Evolutionary conservation across 2,329 filamentous ascomycete genomes (phyloP).

Genomic region (Madurella fahalii): DNA sequence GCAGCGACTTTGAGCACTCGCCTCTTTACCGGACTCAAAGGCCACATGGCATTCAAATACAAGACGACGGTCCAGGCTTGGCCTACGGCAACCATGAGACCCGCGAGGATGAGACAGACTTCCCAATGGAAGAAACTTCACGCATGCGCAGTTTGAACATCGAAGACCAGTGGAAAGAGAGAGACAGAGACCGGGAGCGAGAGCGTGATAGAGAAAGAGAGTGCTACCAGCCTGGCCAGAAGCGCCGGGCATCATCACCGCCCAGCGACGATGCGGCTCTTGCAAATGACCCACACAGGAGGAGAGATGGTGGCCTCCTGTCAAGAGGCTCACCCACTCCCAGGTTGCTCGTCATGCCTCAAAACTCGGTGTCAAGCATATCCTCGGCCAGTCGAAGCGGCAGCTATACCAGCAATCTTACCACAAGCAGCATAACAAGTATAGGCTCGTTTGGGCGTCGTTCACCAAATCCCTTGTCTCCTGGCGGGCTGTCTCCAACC

Average conservation of each 20-base stretch:
- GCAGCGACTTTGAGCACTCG: slow-evolving; percentile 45
- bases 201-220: slow-evolving; percentile 21
- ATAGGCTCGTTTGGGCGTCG: slow-evolving; percentile 43
- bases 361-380: slow-evolving; percentile 43
- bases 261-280: slow-evolving; percentile 44
- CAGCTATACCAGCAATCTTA: slow-evolving; percentile 46
- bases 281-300: slow-evolving; percentile 42
- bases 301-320: slow-evolving; percentile 39
- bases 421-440: slow-evolving; percentile 41
- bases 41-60: slow-evolving; percentile 43
- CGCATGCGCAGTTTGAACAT: slow-evolving; percentile 41
- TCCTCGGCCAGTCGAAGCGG: slow-evolving; percentile 43
- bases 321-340: slow-evolving; percentile 52
- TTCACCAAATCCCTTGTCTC: slow-evolving; percentile 44
- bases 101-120: slow-evolving; percentile 47
- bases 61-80: slow-evolving; percentile 44
- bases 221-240: slow-evolving; percentile 45
- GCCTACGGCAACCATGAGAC: slow-evolving; percentile 45
- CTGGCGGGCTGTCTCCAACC: slow-evolving; percentile 48
- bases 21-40: slow-evolving; percentile 43
- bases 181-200: slow-evolving; percentile 19
- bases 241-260: slow-evolving; percentile 54
- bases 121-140: slow-evolving; percentile 43
- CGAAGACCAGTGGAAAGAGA: slow-evolving; percentile 36
- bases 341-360: slow-evolving; percentile 44